These are phyloP conservation scores for Lagenidium sp. DNA, from an alignment of 352 stramenopile species.

Conservation along the genomic window DNA sequence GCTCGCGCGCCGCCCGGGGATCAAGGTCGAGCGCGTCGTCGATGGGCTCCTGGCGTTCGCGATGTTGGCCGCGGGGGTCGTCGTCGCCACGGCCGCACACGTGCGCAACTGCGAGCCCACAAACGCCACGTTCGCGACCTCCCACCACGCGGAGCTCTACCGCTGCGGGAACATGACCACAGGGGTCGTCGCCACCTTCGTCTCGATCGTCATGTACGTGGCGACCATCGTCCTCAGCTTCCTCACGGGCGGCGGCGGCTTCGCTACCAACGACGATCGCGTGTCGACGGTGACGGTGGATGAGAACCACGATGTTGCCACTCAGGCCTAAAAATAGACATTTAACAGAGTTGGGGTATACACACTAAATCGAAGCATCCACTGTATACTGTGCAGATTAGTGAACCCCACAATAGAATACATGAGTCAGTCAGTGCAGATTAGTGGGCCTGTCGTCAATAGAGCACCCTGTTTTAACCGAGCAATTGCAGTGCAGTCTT, in stretches of 20 bases:
- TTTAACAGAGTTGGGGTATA: no score
- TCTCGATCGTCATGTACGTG: background rate
- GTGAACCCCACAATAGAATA: no score
- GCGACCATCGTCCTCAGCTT: background rate
- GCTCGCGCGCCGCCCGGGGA: background rate
- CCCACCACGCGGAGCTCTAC: background rate
- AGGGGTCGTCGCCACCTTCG: background rate
- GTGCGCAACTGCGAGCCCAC: background rate
- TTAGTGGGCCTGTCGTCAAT: no score
- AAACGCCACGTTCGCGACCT: background rate
- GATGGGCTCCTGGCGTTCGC: background rate
- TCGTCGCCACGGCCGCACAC: background rate
- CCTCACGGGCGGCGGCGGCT: no score
- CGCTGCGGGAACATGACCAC: background rate
- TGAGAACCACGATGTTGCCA: no score
- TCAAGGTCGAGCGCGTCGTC: conserved; percentile 2
- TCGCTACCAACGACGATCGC: background rate
- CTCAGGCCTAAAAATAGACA: no score
- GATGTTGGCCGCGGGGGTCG: background rate
- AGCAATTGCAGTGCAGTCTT: no score
- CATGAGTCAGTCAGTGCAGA: no score
- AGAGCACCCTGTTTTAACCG: no score
- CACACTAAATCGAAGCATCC: no score
- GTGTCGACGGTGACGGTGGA: background rate
- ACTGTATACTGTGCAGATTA: no score